A percentile compares a stretch with the other conserved stretches of the same genome.
Evolutionary conservation across 1,284 basidiomycete species (phyloP).

Genomic region (Rhodotorula sp.): DNA sequence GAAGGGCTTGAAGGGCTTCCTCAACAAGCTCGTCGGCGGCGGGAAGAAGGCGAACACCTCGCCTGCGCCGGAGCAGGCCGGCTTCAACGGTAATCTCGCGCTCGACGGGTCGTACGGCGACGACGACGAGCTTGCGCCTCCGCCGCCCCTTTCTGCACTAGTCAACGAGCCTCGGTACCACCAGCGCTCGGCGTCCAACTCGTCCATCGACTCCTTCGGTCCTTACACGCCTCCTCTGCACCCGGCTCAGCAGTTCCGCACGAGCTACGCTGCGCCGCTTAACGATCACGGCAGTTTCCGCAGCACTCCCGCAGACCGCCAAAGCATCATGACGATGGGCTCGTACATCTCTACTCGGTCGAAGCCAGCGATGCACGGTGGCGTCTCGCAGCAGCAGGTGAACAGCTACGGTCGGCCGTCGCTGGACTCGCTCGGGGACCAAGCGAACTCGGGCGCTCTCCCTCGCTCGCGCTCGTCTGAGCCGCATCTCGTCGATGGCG

Average conservation of each 20-base stretch:
- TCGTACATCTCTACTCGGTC: conserved; percentile 20
- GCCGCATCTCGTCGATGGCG: conserved; percentile 1
- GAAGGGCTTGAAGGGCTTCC: conserved; percentile 43
- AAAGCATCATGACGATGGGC: conserved; percentile 26
- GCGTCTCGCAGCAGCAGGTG: neutral
- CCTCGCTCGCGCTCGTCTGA: neutral
- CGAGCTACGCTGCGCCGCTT: conserved; percentile 10
- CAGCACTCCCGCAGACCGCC: conserved; percentile 20
- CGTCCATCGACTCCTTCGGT: conserved; percentile 35
- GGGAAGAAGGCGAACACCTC: neutral
- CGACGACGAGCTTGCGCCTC: conserved; percentile 35
- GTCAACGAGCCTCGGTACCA: conserved; percentile 38
- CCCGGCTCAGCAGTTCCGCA: conserved; percentile 10
- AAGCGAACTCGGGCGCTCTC: neutral
- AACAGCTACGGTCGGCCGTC: conserved; percentile 8
- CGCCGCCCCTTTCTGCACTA: conserved; percentile 37
- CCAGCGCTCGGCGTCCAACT: conserved; percentile 30
- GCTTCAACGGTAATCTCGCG: neutral
- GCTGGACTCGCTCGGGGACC: conserved; percentile 15
- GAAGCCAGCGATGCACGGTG: neutral
- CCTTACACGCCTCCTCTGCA: conserved; percentile 33
- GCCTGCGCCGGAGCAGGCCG: conserved; percentile 12
- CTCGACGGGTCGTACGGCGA: conserved; percentile 2
- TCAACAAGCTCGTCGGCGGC: conserved; percentile 41
- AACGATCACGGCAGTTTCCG: neutral